phyloP scores from a whole-genome alignment of 2,329 filamentous ascomycete genomes.

The Didymella exigua region DNA sequence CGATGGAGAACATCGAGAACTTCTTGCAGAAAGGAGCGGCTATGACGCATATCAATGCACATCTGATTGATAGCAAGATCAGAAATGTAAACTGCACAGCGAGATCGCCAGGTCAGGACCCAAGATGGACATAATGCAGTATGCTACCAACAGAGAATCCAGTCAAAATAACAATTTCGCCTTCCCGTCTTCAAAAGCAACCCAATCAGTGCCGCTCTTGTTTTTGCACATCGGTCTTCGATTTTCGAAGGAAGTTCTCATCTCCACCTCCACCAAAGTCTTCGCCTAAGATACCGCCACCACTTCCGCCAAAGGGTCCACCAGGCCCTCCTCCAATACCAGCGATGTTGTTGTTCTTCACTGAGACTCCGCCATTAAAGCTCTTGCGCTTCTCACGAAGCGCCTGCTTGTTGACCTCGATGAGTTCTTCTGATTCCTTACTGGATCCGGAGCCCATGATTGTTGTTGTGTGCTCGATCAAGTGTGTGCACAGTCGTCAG shows the following conservation, averaged over 20 bases:
- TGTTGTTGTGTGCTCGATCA: background rate
- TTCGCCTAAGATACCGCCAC: background rate
- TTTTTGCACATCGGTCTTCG: background rate
- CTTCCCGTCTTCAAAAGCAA: background rate
- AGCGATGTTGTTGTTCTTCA: background rate
- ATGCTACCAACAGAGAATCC: background rate
- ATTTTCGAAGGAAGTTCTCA: background rate
- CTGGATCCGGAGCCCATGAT: background rate
- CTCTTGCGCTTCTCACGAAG: constrained; percentile 1
- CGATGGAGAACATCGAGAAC: constrained; percentile 62
- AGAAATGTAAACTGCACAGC: background rate
- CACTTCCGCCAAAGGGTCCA: background rate
- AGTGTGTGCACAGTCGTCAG: background rate
- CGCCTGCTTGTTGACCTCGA: background rate
- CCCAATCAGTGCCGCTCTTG: too few relatives aligned
- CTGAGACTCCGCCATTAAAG: constrained; percentile 2
- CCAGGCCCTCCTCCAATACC: constrained; percentile 4
- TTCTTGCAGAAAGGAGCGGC: background rate
- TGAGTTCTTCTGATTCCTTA: background rate
- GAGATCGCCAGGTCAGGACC: too few relatives aligned
- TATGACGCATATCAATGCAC: background rate
- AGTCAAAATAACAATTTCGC: background rate
- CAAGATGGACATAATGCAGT: background rate
- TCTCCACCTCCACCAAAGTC: constrained; percentile 1
- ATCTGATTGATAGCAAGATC: background rate